A percentile compares a stretch with the other conserved stretches of the same genome.
Conservation (phyloP, 306 rosid species). For the Dryas octopetala region DNA sequence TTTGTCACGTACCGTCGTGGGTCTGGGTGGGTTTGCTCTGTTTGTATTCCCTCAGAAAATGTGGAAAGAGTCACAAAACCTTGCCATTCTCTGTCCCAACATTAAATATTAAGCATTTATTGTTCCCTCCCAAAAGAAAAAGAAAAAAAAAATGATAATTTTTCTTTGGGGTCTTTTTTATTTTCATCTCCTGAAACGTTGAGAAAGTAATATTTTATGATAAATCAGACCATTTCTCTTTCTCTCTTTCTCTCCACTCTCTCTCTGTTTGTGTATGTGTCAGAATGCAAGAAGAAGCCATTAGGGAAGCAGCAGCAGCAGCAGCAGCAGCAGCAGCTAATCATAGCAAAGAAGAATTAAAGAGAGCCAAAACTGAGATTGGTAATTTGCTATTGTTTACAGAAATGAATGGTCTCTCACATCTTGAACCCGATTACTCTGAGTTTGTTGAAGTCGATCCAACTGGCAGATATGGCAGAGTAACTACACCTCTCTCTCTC, state of each 20-base stretch:
- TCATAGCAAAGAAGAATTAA: slow-evolving; percentile 3
- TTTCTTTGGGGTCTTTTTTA: not conserved
- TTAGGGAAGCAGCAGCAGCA: not conserved
- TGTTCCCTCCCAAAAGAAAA: not conserved
- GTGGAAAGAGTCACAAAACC: not conserved
- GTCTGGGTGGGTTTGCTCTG: not conserved
- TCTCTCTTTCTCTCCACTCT: slow-evolving; percentile 5
- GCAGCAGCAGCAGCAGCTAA: slow-evolving; percentile 3
- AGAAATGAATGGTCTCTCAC: slow-evolving; percentile 58
- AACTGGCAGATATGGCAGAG: slow-evolving; percentile 99
- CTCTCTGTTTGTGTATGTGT: slow-evolving; percentile 31
- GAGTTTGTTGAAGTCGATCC: slow-evolving; percentile 96
- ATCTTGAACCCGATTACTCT: slow-evolving; percentile 53
- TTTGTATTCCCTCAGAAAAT: not conserved
- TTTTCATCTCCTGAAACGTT: not conserved
- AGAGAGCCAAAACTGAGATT: slow-evolving; percentile 2
- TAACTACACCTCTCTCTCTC: slow-evolving; percentile 27
- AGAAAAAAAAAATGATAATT: not conserved
- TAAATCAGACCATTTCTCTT: not conserved
- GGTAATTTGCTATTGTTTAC: not conserved
- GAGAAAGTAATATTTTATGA: slow-evolving; percentile 1
- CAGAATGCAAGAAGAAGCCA: slow-evolving; percentile 32
- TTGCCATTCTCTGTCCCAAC: not conserved
- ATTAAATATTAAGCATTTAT: not conserved
- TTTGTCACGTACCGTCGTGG: slow-evolving; percentile 8